A percentile compares a stretch with the other conserved stretches of the same genome.
Evolutionary conservation across 1,139 yeast species (phyloP).

Genomic region (Taphrina wiesneri): DNA sequence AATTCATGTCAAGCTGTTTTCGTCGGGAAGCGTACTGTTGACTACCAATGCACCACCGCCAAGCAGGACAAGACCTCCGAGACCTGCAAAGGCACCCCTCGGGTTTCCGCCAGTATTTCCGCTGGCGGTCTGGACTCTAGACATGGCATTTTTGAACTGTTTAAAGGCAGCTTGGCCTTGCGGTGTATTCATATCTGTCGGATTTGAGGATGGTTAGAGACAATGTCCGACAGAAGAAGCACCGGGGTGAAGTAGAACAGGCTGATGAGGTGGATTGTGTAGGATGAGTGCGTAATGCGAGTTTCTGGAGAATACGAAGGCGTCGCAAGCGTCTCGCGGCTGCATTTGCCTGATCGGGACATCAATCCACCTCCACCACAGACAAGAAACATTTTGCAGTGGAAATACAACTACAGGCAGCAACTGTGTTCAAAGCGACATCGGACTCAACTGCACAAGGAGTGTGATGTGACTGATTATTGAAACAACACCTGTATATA

Average conservation of each 20-base stretch:
- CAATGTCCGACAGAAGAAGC: too few species aligned
- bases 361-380: too few species aligned
- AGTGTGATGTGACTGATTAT: too few species aligned
- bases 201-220: background rate
- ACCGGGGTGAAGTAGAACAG: too few species aligned
- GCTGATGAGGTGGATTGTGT: too few species aligned
- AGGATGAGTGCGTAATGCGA: constrained; percentile 10
- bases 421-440: too few species aligned
- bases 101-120: constrained; percentile 18
- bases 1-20: background rate
- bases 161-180: constrained; percentile 33
- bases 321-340: background rate
- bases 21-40: background rate
- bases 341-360: background rate
- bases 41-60: constrained; percentile 32
- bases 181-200: constrained; percentile 17
- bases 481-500: too few species aligned
- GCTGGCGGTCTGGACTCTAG: constrained; percentile 28
- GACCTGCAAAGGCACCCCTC: constrained; percentile 32
- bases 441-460: too few species aligned
- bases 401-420: too few species aligned
- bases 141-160: constrained; percentile 33
- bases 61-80: constrained; percentile 23
- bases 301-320: background rate
- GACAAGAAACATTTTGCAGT: too few species aligned